Base-by-base conservation (phyloP, 2,329 filamentous ascomycete genomes). In the Gliomastix tumulicola region DNA sequence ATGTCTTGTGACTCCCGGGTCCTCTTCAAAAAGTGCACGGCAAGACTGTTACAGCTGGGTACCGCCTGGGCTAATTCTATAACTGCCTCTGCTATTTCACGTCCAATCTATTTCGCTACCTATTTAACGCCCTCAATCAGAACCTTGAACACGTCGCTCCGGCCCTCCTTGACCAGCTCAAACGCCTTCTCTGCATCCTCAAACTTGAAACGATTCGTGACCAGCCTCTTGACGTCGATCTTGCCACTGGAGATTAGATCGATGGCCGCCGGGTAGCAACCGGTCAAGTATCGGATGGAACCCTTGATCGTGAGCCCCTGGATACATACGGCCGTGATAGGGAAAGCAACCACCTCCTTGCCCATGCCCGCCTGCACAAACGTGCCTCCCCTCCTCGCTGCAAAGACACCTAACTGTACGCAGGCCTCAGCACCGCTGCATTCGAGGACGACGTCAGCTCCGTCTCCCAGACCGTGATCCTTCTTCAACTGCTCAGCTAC, bases 291-390 rank as follows among this genome's bases (percentile, higher is more conserved):
- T 4, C 70, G 57, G 35, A 76, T 71, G 0, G 63, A 69, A 3
- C 71, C 72, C 36, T 67, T 64, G 41, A 74, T 56, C 4, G 50
- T 65, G 32, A 75, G 47, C 1, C 57, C 71, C 6, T 64, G 57
- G 39, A 67, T 68, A 40, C 67, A 74, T 3, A 63, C 62, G 0
- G 60, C 62, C 0, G 63, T 68, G 38, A 75, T 74, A 0, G 71
- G 70, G 37, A 74, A 74, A 1, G 62, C 48, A 11, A 75, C 61
- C 33, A 68, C 69, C 56, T 68, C 63, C 19, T 57, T 60, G 2
- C 68, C 69, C 65, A 74, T 69, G 2, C 71, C 71, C 2, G 62
- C 69, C 42, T 75, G 69, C 2, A 74, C 64, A 49, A 58, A 71
- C 0, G 59, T 71, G 0, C 67, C 71, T 0, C 70, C 69, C 39